These are phyloP conservation scores for Arthrinium puccinioides DNA, from an alignment of 2,329 filamentous ascomycete genomes.

Conservation along the genomic window DNA sequence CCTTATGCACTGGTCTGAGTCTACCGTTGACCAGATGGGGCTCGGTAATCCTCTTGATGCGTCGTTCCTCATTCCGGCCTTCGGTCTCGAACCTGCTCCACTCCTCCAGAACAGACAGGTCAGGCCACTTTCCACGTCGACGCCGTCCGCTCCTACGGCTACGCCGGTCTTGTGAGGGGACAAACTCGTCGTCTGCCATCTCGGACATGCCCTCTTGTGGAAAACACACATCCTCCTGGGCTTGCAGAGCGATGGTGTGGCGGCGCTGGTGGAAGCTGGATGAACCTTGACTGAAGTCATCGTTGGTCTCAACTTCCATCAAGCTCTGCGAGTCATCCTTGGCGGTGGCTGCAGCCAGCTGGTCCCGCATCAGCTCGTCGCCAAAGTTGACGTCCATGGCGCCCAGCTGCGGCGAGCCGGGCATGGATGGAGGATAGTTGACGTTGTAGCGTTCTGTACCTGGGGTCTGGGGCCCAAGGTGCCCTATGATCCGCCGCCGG, in stretches of 20 bases:
- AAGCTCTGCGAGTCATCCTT: conserved; percentile 10
- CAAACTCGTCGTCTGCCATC: conserved; percentile 67
- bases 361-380: conserved; percentile 63
- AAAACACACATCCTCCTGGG: conserved; percentile 88
- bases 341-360: neutral
- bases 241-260: conserved; percentile 54
- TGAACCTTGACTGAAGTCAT: conserved; percentile 25
- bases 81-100: conserved; percentile 92
- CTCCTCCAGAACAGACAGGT: conserved; percentile 74
- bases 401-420: conserved; percentile 50
- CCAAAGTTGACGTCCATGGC: conserved; percentile 49
- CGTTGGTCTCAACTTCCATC: conserved; percentile 14
- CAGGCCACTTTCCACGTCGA: conserved; percentile 73
- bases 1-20: conserved; percentile 68
- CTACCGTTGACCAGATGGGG: conserved; percentile 88
- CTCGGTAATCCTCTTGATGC: conserved; percentile 88
- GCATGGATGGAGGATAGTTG: conserved; percentile 63
- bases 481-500: conserved; percentile 26
- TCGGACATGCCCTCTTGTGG: conserved; percentile 74
- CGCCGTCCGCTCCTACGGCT: conserved; percentile 36
- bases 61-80: conserved; percentile 70
- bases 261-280: conserved; percentile 36
- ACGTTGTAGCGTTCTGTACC: conserved; percentile 49
- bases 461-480: conserved; percentile 15
- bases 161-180: conserved; percentile 34